Evolutionary conservation across 2,329 filamentous ascomycete genomes (phyloP).

Genomic region (Colletotrichum sp.): DNA sequence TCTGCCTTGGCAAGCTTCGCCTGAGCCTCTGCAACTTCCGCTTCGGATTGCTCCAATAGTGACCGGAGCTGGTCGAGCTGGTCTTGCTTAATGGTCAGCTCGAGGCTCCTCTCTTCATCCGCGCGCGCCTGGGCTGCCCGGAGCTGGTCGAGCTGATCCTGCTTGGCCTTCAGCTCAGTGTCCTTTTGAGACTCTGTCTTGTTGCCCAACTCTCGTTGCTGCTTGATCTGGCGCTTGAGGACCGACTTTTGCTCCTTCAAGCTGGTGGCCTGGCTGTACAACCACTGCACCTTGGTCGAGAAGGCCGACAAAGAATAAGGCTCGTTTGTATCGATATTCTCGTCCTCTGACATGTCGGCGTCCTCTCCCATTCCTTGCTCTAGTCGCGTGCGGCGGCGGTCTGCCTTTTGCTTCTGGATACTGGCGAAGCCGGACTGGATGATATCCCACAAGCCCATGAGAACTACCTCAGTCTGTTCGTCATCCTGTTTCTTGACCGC

Average conservation of each 20-base stretch:
- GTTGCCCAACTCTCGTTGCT: constrained; percentile 90
- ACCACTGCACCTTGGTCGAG: constrained; percentile 75
- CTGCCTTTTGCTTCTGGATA: constrained; percentile 56
- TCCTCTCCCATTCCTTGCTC: constrained; percentile 63
- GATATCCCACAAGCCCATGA: constrained; percentile 61
- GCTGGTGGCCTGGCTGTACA: constrained; percentile 77
- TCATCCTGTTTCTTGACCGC: constrained; percentile 40
- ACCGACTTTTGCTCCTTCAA: constrained; percentile 89
- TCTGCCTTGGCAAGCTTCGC: constrained; percentile 53
- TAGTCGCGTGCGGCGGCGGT: constrained; percentile 54
- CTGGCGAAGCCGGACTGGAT: constrained; percentile 61
- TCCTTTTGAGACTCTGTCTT: constrained; percentile 79
- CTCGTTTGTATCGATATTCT: constrained; percentile 61
- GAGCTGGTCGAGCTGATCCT: constrained; percentile 56
- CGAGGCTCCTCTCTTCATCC: constrained; percentile 60
- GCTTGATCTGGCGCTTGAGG: constrained; percentile 89
- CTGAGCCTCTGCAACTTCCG: constrained; percentile 43
- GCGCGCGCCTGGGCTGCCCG: constrained; percentile 24
- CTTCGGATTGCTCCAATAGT: constrained; percentile 39
- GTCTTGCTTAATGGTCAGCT: constrained; percentile 60
- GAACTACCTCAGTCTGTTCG: constrained; percentile 60
- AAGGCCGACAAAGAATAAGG: constrained; percentile 78
- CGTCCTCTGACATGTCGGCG: constrained; percentile 66
- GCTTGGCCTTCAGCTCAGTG: constrained; percentile 63
- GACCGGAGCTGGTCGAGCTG: constrained; percentile 47